These are phyloP conservation scores for Xerocomellus chrysenteron DNA, from an alignment of 768 basidiomycete species.

Conservation along the genomic window DNA sequence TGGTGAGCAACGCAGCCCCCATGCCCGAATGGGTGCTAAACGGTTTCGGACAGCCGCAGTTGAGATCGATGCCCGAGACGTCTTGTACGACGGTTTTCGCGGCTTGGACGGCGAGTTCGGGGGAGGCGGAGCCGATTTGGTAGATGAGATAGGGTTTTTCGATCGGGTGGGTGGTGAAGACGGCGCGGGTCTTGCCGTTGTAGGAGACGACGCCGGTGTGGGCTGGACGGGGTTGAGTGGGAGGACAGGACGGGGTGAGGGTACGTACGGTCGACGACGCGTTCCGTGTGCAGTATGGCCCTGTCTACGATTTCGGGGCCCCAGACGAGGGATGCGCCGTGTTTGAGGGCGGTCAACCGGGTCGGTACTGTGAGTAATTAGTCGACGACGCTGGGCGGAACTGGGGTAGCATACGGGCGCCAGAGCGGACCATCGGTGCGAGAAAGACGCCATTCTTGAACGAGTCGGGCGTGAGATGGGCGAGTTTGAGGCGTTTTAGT, in stretches of 20 bases:
- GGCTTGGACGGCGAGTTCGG: constrained; percentile 88
- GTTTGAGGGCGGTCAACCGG: constrained; percentile 81
- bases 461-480: constrained; percentile 64
- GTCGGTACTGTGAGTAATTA: constrained; percentile 65
- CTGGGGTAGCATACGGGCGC: constrained; percentile 63
- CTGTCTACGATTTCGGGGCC: constrained; percentile 96
- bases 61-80: constrained; percentile 92
- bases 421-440: constrained; percentile 98
- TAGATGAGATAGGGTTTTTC: constrained; percentile 95
- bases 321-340: constrained; percentile 95
- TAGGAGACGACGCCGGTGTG: constrained; percentile 85
- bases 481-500: constrained; percentile 54
- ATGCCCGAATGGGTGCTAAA: constrained; percentile 94
- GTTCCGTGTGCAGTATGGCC: constrained; percentile 83
- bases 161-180: constrained; percentile 91
- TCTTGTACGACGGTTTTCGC: constrained; percentile 85
- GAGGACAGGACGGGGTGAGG: not conserved
- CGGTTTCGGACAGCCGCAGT: constrained; percentile 96
- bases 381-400: not conserved
- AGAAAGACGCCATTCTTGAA: constrained; percentile 90
- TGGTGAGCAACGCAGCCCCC: constrained; percentile 93
- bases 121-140: constrained; percentile 91
- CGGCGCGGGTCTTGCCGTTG: constrained; percentile 77
- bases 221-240: constrained; percentile 45
- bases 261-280: constrained; percentile 82